Evolutionary conservation across 2,329 filamentous ascomycete species (phyloP), one percentile per base, ranked within the genome.

Genomic region (Verticillium isaacii): DNA sequence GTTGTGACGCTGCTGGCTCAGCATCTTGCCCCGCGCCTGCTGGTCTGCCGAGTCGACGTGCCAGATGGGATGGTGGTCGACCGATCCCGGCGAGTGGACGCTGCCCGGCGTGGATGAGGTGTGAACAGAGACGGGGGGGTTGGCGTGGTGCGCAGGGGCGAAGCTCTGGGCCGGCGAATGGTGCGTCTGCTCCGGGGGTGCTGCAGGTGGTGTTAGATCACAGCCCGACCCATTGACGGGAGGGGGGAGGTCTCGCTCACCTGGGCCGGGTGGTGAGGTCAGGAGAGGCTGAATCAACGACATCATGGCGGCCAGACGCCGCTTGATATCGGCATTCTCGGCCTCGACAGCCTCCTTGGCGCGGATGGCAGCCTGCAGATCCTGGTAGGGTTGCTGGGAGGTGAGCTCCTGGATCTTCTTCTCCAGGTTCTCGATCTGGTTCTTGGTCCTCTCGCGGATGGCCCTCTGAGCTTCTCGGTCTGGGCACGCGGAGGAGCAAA

Each of bases 391-490:
- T 73, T 93, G 88, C 75, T 92, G 89, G 62, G 84, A 89, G 62
- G 90, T 91, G 67, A 96, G 82, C 65, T 94, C 90, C 61, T 84
- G 81, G 64, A 96, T 93, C 64, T 85, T 83, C 63, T 81, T 82
- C 73, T 95, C 90, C 63, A 95, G 80, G 7, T 77, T 78, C 71
- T 94, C 90, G 67, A 95, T 95, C 73, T 91, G 89, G 62, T 87
- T 85, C 76, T 89, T 92, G 32, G 91, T 95, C 61, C 92, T 86
- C 77, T 94, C 90, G 52, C 92, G 84, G 63, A 96, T 95, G 45
- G 91, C 91, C 57, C 92, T 85, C 73, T 96, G 92, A 34, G 92
- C 92, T 74, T 96, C 91, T 62, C 92, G 88, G 73, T 96, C 92
- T 84, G 86, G 36, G 25, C 25, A 58, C 25, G 36, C 36, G 29